Evolutionary conservation across 345 rosid species (phyloP).

Genomic region (Raphanus raphanistrum): DNA sequence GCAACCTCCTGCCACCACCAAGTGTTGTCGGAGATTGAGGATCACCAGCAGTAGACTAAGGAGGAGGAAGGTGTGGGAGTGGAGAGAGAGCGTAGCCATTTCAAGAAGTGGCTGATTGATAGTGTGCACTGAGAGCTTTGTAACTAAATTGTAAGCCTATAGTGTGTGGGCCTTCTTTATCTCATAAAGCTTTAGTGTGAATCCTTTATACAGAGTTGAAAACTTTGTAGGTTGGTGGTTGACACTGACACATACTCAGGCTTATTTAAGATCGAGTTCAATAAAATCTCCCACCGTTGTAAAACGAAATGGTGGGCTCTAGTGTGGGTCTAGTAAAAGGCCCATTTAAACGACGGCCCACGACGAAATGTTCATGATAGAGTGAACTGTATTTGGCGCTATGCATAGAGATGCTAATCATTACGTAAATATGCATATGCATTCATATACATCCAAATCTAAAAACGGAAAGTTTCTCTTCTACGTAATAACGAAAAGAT

Average conservation of each 20-base stretch:
- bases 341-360: neutral
- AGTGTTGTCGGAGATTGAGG: conserved; percentile 11
- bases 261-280: neutral
- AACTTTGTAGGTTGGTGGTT: conserved; percentile 20
- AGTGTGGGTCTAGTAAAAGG: neutral
- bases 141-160: conserved; percentile 4
- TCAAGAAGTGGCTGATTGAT: conserved; percentile 11
- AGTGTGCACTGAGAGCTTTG: neutral
- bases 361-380: conserved; percentile 2
- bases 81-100: conserved; percentile 25
- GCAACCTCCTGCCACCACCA: conserved; percentile 39
- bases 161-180: neutral
- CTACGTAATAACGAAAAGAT: conserved; percentile 17
- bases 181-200: neutral
- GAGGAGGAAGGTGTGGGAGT: conserved; percentile 1
- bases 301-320: neutral
- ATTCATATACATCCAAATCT: conserved; percentile 1
- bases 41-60: neutral
- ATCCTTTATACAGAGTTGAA: neutral
- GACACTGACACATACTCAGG: conserved; percentile 27
- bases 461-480: neutral
- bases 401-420: conserved; percentile 11
- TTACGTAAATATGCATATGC: neutral
- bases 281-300: neutral
- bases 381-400: neutral